Evolutionary conservation across 768 basidiomycete species (phyloP).

Genomic region (Mycena latifolia): DNA sequence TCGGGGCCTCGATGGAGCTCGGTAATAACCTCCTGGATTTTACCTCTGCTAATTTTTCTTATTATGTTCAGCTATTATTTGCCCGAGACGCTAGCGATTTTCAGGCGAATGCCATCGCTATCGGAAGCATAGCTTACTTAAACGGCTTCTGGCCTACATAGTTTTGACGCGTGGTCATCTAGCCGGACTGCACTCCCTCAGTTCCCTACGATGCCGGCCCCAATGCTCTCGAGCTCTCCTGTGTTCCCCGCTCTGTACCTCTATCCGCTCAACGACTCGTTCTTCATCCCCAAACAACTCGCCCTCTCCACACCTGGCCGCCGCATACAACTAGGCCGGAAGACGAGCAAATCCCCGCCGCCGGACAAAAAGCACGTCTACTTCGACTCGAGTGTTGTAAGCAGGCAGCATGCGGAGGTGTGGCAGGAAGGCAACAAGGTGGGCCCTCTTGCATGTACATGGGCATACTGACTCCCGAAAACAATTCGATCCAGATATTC

Average conservation of each 20-base stretch:
- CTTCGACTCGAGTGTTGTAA: conserved; percentile 76
- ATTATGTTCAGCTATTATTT: no score
- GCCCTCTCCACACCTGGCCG: conserved; percentile 51
- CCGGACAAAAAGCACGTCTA: conserved; percentile 71
- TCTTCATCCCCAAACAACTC: conserved; percentile 74
- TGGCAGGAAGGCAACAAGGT: conserved; percentile 75
- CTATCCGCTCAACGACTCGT: conserved; percentile 73
- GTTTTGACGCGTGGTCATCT: not conserved
- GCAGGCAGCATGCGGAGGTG: conserved; percentile 74
- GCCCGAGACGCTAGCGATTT: no score
- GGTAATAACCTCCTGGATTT: no score
- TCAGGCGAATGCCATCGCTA: no score
- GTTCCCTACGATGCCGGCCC: conserved; percentile 21
- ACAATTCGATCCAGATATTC: conserved; percentile 59
- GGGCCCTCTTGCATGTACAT: no score
- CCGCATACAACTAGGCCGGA: conserved; percentile 69
- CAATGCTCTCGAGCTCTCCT: conserved; percentile 27
- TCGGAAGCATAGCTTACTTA: not conserved
- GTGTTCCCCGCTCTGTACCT: conserved; percentile 41
- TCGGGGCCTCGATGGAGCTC: no score
- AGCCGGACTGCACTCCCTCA: not conserved
- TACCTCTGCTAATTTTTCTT: no score
- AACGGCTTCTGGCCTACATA: not conserved
- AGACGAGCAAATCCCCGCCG: conserved; percentile 68
- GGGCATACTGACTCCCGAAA: no score